Conservation (phyloP, 345 rosid species). For the Brassica carinata region DNA sequence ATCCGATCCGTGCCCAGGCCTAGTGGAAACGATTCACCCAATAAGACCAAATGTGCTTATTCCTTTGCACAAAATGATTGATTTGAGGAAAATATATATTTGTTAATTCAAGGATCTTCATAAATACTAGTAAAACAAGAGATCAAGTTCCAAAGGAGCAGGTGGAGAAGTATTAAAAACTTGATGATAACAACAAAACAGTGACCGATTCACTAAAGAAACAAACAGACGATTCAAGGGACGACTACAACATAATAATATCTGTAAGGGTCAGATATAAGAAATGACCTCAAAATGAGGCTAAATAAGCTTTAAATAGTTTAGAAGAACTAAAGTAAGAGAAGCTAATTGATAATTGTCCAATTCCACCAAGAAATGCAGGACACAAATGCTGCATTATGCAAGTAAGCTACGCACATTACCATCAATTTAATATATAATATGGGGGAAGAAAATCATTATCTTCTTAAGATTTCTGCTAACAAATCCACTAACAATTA, state of each 20-base stretch:
- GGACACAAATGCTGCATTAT: conserved; percentile 16
- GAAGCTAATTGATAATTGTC: neutral
- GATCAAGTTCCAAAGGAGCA: conserved; percentile 23
- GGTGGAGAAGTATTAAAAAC: conserved; percentile 11
- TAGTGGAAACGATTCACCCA: neutral
- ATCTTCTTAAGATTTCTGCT: conserved; percentile 21
- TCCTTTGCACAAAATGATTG: neutral
- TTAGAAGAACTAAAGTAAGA: neutral
- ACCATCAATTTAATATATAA: neutral
- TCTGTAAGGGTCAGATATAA: conserved; percentile 27
- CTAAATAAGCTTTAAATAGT: conserved; percentile 6
- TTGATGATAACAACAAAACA: neutral
- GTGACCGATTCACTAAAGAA: neutral
- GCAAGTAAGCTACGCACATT: neutral
- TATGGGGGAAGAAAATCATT: conserved; percentile 14
- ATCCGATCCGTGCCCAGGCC: neutral
- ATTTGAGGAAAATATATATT: neutral
- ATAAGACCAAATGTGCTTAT: neutral
- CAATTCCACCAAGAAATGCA: conserved; percentile 18
- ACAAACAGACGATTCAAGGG: neutral
- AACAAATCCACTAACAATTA: conserved; percentile 22
- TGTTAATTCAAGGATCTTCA: neutral
- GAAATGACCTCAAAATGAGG: conserved; percentile 6
- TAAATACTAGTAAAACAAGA: conserved; percentile 15
- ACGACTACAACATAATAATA: conserved; percentile 9